phyloP scores from a whole-genome alignment of 2,329 filamentous ascomycete genomes.

The Pyricularia sp. region DNA sequence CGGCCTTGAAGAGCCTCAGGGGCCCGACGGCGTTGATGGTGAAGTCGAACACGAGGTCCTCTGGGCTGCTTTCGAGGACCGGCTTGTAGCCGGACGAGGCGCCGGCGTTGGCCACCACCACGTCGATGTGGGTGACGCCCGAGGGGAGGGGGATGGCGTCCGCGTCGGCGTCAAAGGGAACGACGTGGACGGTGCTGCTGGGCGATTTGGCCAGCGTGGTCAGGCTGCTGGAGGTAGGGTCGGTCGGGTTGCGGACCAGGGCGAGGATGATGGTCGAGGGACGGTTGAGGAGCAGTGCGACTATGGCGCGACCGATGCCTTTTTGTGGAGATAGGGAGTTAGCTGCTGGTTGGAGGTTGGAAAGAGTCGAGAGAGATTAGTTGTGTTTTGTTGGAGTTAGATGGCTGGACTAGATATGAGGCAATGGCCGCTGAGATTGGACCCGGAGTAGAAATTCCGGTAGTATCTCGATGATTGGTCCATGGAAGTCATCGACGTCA shows the following conservation, averaged over 20 bases:
- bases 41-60: constrained; percentile 11
- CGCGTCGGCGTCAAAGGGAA: constrained; percentile 10
- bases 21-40: constrained; percentile 12
- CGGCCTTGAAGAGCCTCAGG: constrained; percentile 12
- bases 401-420: neutral
- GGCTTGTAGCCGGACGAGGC: constrained; percentile 8
- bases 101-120: constrained; percentile 17
- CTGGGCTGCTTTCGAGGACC: constrained; percentile 9
- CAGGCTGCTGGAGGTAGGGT: constrained; percentile 43
- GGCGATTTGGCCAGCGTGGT: constrained; percentile 53
- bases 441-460: neutral
- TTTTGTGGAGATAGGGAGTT: neutral
- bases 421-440: no score
- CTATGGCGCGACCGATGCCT: constrained; percentile 10
- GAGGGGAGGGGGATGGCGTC: neutral
- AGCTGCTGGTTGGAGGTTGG: constrained; percentile 5
- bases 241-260: constrained; percentile 11
- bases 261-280: constrained; percentile 15
- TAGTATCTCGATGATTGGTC: neutral
- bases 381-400: neutral
- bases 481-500: neutral
- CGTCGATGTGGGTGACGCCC: constrained; percentile 11
- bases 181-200: constrained; percentile 8
- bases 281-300: constrained; percentile 11
- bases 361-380: neutral